phyloP scores from a whole-genome alignment of 495 filamentous ascomycete species.

The Trichocladium antarcticum region DNA sequence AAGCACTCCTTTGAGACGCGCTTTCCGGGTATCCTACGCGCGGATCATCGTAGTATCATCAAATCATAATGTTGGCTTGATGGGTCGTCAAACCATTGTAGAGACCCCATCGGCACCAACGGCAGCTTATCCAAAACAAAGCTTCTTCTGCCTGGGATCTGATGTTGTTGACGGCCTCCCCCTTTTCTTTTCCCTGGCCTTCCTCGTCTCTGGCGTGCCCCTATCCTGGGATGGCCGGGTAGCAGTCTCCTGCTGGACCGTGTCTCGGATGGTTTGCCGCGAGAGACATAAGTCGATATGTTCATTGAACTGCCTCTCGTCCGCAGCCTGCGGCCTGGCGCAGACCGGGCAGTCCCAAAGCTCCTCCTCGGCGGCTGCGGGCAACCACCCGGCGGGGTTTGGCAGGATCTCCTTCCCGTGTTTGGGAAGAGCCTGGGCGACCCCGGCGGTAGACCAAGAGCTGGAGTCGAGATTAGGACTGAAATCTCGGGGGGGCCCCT shows the following conservation, averaged over 20 bases:
- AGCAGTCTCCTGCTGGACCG: constrained; percentile 44
- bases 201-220: constrained; percentile 24
- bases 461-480: constrained; percentile 18
- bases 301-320: constrained; percentile 74
- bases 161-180: constrained; percentile 15
- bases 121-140: constrained; percentile 29
- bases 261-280: constrained; percentile 71
- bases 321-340: constrained; percentile 54
- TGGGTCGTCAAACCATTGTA: neutral
- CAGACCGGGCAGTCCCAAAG: constrained; percentile 89
- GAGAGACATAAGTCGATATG: constrained; percentile 94
- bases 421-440: constrained; percentile 16
- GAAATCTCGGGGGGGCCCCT: constrained; percentile 56
- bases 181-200: constrained; percentile 28
- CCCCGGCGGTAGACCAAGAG: neutral
- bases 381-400: constrained; percentile 32
- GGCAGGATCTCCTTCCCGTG: constrained; percentile 44
- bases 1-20: constrained; percentile 60
- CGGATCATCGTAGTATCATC: constrained; percentile 22
- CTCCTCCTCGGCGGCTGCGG: constrained; percentile 25
- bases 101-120: neutral
- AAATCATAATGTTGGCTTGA: no score
- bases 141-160: constrained; percentile 38
- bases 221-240: constrained; percentile 6
- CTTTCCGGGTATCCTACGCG: constrained; percentile 48